Evolutionary conservation across 768 basidiomycete species (phyloP).

Genomic region (Mycena galopus): DNA sequence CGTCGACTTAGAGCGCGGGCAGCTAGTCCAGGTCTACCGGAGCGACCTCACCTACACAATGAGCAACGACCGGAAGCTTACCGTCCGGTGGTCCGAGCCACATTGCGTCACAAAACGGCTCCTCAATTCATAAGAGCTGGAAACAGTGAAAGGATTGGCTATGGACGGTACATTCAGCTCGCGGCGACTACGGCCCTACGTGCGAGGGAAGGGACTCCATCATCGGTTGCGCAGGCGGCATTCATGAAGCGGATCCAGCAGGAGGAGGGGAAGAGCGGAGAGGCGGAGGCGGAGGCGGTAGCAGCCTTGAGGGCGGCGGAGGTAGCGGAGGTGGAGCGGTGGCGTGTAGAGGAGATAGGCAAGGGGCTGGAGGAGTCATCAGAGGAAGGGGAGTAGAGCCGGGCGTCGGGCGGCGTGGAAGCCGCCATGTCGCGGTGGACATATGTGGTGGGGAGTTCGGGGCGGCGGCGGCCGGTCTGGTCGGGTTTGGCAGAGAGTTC

Average conservation of each 20-base stretch:
- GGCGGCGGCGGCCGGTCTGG: neutral
- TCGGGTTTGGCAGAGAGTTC: neutral
- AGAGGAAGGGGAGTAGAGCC: neutral
- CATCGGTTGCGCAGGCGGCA: constrained; percentile 8
- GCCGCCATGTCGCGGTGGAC: neutral
- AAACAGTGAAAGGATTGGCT: constrained; percentile 15
- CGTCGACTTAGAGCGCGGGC: constrained; percentile 41
- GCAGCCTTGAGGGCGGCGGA: neutral
- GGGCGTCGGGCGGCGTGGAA: neutral
- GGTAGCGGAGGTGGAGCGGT: constrained; percentile 9
- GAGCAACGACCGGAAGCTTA: constrained; percentile 43
- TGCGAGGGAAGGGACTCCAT: constrained; percentile 19
- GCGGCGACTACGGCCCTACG: constrained; percentile 16
- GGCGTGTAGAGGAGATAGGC: neutral
- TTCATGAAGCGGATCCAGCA: neutral
- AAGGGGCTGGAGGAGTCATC: neutral
- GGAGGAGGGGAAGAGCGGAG: neutral
- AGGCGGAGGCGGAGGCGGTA: neutral
- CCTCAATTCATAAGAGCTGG: constrained; percentile 38
- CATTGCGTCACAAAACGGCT: constrained; percentile 7
- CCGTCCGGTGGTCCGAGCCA: constrained; percentile 49
- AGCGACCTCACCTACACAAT: constrained; percentile 45
- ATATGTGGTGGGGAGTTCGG: neutral
- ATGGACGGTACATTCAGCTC: constrained; percentile 24
- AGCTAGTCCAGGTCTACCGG: constrained; percentile 49